Conservation (phyloP, 345 rosid genomes). For the Gossypium australe region DNA sequence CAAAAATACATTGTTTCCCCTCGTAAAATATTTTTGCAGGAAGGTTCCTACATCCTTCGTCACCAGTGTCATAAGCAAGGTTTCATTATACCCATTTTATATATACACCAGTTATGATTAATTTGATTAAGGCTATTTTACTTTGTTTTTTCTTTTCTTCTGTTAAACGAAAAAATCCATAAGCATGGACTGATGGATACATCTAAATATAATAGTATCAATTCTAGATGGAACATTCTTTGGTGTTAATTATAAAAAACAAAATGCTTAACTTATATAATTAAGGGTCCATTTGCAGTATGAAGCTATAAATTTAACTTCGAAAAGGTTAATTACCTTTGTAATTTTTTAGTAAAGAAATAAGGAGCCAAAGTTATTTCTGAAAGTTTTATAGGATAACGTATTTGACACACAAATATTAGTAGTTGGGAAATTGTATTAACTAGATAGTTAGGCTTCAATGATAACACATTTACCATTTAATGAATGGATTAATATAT, state of each 20-base stretch:
- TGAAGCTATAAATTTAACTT: too few species aligned
- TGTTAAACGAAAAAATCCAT: background rate
- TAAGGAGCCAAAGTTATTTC: background rate
- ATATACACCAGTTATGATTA: background rate
- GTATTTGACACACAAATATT: background rate
- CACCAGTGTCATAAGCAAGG: background rate
- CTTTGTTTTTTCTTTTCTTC: too few species aligned
- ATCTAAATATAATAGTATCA: background rate
- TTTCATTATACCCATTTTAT: background rate
- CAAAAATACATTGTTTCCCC: conserved; percentile 20
- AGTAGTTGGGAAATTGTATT: background rate
- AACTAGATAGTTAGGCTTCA: background rate
- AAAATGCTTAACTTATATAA: too few species aligned
- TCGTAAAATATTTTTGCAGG: conserved; percentile 19
- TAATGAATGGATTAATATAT: background rate
- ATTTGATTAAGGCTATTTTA: too few species aligned
- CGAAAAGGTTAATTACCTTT: background rate
- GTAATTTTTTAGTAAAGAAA: background rate
- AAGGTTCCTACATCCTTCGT: conserved; percentile 36
- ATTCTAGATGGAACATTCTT: background rate
- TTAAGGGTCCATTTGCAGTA: too few species aligned
- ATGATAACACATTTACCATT: background rate
- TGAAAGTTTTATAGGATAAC: background rate
- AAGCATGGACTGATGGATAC: background rate
- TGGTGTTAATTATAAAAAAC: background rate